phyloP scores from a whole-genome alignment of 176 grass and related monocot genomes.

The Phyllostachys edulis region DNA sequence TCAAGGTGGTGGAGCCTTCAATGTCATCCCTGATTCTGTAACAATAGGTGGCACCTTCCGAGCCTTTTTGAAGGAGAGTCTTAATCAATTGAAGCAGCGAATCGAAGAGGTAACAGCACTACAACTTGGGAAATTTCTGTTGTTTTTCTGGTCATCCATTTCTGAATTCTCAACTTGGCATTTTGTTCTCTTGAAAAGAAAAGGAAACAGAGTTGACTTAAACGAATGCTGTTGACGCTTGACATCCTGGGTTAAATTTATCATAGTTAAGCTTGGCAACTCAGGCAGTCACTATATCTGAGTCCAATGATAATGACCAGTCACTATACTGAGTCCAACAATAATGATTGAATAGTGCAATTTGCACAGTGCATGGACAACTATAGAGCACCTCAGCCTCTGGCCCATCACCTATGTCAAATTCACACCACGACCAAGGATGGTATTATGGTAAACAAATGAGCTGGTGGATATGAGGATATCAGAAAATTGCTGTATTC shows the following conservation, averaged over 20 bases:
- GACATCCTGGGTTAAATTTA: not conserved
- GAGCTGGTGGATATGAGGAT: not conserved
- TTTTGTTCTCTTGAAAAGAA: slow-evolving; percentile 19
- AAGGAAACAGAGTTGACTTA: not conserved
- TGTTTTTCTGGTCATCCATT: not conserved
- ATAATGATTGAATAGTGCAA: not conserved
- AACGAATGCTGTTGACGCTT: not conserved
- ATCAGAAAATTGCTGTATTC: not conserved
- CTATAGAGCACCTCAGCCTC: not conserved
- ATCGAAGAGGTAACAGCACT: slow-evolving; percentile 68
- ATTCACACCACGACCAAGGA: not conserved
- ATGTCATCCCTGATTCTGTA: slow-evolving; percentile 95
- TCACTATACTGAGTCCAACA: not conserved
- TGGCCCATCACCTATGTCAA: not conserved
- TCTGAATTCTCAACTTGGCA: not conserved
- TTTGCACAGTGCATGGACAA: not conserved
- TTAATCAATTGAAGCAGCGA: slow-evolving; percentile 70
- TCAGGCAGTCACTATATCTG: not conserved
- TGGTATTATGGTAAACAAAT: slow-evolving; percentile 13
- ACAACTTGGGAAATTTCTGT: slow-evolving; percentile 13
- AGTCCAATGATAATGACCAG: not conserved
- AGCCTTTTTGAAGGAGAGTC: slow-evolving; percentile 79
- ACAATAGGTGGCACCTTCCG: slow-evolving; percentile 90
- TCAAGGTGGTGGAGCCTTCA: slow-evolving; percentile 88
- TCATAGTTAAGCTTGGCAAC: not conserved